Conservation (phyloP, 495 filamentous ascomycete genomes). For the Penicillium bialowiezense region DNA sequence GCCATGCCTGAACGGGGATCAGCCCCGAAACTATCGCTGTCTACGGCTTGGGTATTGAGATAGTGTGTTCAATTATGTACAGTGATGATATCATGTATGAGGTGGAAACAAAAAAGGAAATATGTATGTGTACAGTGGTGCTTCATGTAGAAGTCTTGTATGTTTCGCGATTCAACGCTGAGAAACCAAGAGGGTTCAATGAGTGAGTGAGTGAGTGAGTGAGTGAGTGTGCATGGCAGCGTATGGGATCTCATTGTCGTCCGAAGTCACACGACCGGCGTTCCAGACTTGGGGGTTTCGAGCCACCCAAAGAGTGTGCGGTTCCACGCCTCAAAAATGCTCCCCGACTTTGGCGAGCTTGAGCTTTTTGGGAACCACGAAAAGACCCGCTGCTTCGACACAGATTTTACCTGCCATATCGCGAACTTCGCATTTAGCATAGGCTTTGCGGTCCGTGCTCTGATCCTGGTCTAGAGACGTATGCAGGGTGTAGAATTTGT, state of each 20-base stretch:
- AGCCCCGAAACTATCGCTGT: slow-evolving; percentile 22
- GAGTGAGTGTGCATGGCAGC: no score
- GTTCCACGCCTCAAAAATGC: slow-evolving; percentile 33
- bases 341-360: slow-evolving; percentile 44
- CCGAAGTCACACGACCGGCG: no score
- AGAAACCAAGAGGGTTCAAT: no score
- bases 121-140: neutral
- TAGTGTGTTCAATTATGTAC: neutral
- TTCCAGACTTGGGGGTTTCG: no score
- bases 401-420: slow-evolving; percentile 49
- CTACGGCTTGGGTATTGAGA: no score
- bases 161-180: neutral
- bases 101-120: no score
- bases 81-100: neutral
- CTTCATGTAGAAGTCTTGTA: neutral
- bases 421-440: slow-evolving; percentile 54
- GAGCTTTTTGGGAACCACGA: slow-evolving; percentile 58
- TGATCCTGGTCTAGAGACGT: slow-evolving; percentile 41
- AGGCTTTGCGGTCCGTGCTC: slow-evolving; percentile 62
- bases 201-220: no score
- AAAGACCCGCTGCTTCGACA: slow-evolving; percentile 58
- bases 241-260: no score
- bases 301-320: no score
- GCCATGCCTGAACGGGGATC: slow-evolving; percentile 11
- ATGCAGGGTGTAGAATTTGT: slow-evolving; percentile 63